phyloP scores from a whole-genome alignment of 805 yeast species.

The Isabelozyma gotoi region DNA sequence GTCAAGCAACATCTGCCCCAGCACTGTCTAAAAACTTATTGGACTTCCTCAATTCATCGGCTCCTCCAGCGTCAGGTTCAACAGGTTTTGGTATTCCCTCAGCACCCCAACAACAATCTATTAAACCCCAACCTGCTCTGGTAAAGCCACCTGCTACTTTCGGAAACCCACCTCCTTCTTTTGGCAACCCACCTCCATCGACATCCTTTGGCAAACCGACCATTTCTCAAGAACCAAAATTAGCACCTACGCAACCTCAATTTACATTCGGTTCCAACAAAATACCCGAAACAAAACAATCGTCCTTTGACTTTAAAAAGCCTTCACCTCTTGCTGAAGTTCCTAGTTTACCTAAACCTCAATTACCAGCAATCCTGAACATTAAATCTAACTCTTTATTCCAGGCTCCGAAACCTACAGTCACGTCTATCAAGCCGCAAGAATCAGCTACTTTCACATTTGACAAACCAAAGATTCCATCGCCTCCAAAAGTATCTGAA shows the following conservation, averaged over 20 bases:
- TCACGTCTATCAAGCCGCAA: background rate
- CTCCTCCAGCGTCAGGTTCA: background rate
- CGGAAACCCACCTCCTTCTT: background rate
- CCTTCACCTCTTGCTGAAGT: background rate
- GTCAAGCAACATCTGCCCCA: too few relatives aligned
- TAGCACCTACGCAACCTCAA: background rate
- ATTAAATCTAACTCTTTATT: background rate
- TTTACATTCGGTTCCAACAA: background rate
- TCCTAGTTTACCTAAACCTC: too few relatives aligned
- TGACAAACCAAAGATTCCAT: too few relatives aligned
- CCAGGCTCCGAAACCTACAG: too few relatives aligned
- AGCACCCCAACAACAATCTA: background rate
- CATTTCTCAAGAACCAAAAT: background rate
- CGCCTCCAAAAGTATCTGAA: too few relatives aligned
- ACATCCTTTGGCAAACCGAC: background rate
- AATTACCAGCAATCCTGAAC: too few relatives aligned
- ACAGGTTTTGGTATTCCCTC: background rate
- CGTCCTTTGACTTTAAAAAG: background rate
- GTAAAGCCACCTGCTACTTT: too few relatives aligned
- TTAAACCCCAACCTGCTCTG: background rate
- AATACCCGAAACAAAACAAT: background rate
- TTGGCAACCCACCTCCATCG: background rate
- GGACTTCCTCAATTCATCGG: background rate
- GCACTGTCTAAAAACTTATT: background rate
- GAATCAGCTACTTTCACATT: background rate